A percentile compares a stretch with the other conserved stretches of the same genome.
Conservation (phyloP, 768 basidiomycete species). For the Trametes cubensis region DNA sequence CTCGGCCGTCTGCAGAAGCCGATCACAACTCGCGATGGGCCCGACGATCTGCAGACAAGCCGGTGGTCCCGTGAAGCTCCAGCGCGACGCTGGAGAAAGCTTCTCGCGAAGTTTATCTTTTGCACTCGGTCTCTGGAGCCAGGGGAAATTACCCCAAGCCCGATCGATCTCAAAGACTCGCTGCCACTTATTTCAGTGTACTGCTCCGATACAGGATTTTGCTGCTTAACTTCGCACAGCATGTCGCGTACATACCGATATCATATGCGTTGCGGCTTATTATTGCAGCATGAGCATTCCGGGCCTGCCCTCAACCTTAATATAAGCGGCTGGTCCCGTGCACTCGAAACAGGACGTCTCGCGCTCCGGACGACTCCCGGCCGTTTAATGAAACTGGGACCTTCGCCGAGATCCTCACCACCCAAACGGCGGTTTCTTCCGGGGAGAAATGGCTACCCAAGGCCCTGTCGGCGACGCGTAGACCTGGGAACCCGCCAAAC, state of each 20-base stretch:
- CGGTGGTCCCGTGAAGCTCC: slow-evolving; percentile 19
- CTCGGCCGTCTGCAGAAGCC: slow-evolving; percentile 4
- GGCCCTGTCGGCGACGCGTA: slow-evolving; percentile 13
- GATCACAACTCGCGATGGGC: slow-evolving; percentile 11
- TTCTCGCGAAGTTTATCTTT: slow-evolving; percentile 6
- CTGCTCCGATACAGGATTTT: background rate
- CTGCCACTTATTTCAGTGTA: background rate
- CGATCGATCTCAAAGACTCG: slow-evolving; percentile 4
- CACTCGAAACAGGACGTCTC: slow-evolving; percentile 14
- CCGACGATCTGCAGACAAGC: background rate
- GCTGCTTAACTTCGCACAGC: background rate
- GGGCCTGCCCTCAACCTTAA: slow-evolving; percentile 4
- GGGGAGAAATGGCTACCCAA: slow-evolving; percentile 6
- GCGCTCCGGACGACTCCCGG: slow-evolving; percentile 17
- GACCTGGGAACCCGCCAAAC: slow-evolving; percentile 12
- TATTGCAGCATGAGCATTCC: background rate
- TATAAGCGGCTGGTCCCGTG: slow-evolving; percentile 14
- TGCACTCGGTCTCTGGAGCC: background rate
- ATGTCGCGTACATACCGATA: background rate
- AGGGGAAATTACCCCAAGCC: background rate
- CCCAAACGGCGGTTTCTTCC: slow-evolving; percentile 15
- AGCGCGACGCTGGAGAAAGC: background rate
- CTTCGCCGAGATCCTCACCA: slow-evolving; percentile 13
- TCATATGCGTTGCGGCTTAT: background rate
- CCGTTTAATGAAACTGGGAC: slow-evolving; percentile 19